Base-by-base conservation (phyloP, 1,139 yeast species). In the Geotrichum histeridarum region DNA sequence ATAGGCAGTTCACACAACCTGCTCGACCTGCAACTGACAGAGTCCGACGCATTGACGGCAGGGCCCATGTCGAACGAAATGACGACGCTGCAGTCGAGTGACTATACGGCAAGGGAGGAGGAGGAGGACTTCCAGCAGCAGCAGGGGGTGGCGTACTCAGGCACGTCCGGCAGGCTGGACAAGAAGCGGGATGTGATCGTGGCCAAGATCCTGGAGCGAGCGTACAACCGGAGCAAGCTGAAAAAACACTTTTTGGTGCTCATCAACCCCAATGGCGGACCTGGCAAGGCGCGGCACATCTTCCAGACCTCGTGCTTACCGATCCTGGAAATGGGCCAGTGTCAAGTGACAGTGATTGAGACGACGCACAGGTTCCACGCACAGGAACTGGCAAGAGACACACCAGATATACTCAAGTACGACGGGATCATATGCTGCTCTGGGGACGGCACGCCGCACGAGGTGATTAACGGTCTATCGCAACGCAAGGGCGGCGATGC, bases 371-470 rank as follows among this genome's bases (percentile, higher is more conserved):
- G 74, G 38, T 78, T 78, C 11, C 97, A 93, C 66, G 98, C 95
- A 0, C 70, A 72, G 2, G 91, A 89, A 44, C 79, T 90, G 30
- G 95, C 86, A 1, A 69, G 72, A 42, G 81, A 82, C 58, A 64
- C 83, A 4, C 37, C 41, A 2, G 35, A 46, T 18, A 39, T 51
- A 12, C 7, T 32, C n/a, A 73, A 77, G 52, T 90, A 80, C 66
- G 98, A 91, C 67, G 79, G 86, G 1, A 77, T 93, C 46, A 85
- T 86, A 0, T 90, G 98, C 70, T 93, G 96, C 50, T 88, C 96
- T 0, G 99, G 99, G 3, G 99, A 93, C 70, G 99, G 99, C 12
- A 83, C 88, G 32, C 97, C 98, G 1, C 95, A 91, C 70, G 98
- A 93, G 68, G 89, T 93, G 7, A 78, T 90, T 48, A 93, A 93